These are phyloP conservation scores for Millerozyma acaciae DNA, from an alignment of 805 yeast species.

Conservation along the genomic window DNA sequence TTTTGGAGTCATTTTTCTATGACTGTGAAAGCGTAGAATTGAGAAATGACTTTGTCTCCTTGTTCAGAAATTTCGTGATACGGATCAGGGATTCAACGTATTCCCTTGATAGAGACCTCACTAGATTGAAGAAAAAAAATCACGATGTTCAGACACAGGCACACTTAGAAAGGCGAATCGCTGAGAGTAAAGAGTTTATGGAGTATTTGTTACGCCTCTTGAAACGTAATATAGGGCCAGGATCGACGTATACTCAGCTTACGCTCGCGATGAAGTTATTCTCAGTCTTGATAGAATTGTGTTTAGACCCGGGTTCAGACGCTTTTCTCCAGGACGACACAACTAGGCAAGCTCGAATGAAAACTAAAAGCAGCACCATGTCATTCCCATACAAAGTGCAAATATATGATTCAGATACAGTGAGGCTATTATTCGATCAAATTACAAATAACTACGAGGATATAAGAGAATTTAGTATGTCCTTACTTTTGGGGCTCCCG, in stretches of 20 bases:
- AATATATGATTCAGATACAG: constrained; percentile 20
- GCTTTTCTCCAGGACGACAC: neutral
- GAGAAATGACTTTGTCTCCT: constrained; percentile 61
- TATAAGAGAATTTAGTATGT: constrained; percentile 52
- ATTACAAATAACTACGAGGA: constrained; percentile 74
- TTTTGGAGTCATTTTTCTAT: constrained; percentile 49
- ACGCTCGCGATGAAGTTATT: constrained; percentile 11
- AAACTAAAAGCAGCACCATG: constrained; percentile 6
- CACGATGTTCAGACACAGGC: constrained; percentile 9
- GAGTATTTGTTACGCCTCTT: constrained; percentile 51
- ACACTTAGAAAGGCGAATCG: constrained; percentile 3
- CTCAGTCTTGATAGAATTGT: constrained; percentile 11
- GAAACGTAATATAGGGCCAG: constrained; percentile 34
- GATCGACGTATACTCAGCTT: constrained; percentile 41
- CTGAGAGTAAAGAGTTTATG: constrained; percentile 22
- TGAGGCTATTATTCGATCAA: constrained; percentile 55
- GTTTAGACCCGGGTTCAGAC: constrained; percentile 7
- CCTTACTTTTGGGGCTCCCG: constrained; percentile 45
- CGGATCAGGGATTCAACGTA: constrained; percentile 70
- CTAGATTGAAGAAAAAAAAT: constrained; percentile 32
- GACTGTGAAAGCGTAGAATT: constrained; percentile 61
- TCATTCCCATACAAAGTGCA: constrained; percentile 7
- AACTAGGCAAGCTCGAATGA: neutral
- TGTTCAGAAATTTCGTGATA: constrained; percentile 56
- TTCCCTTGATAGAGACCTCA: constrained; percentile 36